Evolutionary conservation across 2,329 filamentous ascomycete genomes (phyloP), one percentile per base, ranked within the genome.

Genomic region (Hymenoscyphus linearis): DNA sequence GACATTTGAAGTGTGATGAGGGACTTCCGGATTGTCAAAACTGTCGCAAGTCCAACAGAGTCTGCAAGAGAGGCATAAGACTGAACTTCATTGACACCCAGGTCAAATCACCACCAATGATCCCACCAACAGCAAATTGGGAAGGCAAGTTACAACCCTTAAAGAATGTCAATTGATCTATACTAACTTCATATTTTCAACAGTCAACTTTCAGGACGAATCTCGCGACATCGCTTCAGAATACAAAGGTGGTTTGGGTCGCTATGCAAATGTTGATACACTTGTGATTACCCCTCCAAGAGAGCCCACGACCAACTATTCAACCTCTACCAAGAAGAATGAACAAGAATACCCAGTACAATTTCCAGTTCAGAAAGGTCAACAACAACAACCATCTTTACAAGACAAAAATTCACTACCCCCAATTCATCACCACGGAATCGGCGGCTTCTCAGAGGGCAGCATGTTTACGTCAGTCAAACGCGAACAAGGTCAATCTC

Each of bases 1-100:
- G 92, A 54, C 93, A 96, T 78, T 79, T 96, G 57, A 96, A 96
- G 75, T 96, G 93, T 74, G 93, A 96, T 71, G 91, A 96, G 74
- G 87, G 71, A 22, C 69, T 76, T 3, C 83, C 82, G 4, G 76
- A 81, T 37, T 86, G 82, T 65, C 80, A 89, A 69, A 97, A 97
- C 71, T 97, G 93, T 76, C 85, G 85, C 62, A 97, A 96, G 76
- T 95, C 93, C 58, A 93, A 86, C 70, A 82, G 93, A 57, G 80
- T 87, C 61, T 98, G 93, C 78, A 92, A 93, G 73, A 85, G 92
- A 68, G 93, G 93, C 18, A 80, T 97, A 57, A 85, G 91, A 40
- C 79, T 98, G 47, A 97, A 96, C 76, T 98, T 96, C 70, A 92
- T 96, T 67, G 92, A 96, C 71, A 89, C 88, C 3, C 87, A 88